Base-by-base conservation (phyloP, 2,329 filamentous ascomycete species). In the Neoscytalidium dimidiatum region DNA sequence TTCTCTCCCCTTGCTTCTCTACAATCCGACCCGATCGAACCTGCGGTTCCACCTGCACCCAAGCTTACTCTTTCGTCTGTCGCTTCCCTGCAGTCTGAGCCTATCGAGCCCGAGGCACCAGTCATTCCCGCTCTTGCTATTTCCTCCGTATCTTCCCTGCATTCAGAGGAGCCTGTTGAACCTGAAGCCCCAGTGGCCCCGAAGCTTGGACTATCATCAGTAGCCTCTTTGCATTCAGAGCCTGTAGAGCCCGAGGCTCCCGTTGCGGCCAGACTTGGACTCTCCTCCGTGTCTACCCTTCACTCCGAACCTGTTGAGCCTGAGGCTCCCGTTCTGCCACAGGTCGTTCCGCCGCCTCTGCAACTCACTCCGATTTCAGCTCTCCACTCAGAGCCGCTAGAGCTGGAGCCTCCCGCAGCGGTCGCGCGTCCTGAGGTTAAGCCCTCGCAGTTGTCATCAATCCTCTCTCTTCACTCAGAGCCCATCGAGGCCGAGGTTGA, bases 301-400 rank as follows among this genome's bases (percentile, higher is more conserved):
- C 62, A 66, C 17, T 67, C 67, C n/a, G 67, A 66, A 35, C 72
- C 73, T 46, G 56, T 68, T 28, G 68, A 71, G 49, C 57, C 41
- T 29, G 64, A 62, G 57, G 46, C 57, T 44, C 26, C 53, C 31
- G 35, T 38, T 21, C 17, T 35, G 11, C 64, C 33, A 9, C 46
- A 62, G 56, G 44, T 44, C n/a, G 31, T 44, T 19, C 38, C 31
- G 14, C 57, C 57, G 23, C 41, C 52, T 46, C 67, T 80, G 57
- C 79, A 73, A 11, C 81, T 84, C 69, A 83, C 83, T 4, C 68
- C 77, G 1, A 78, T 85, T 44, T 78, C 79, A 64, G 80, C 81
- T 5, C 72, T 84, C 5, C 80, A 83, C 64, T 84, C 80, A 3
- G 78, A 80, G 58, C 57, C 57, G 11, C 14, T 26, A 26, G 49